Percentiles rank a stretch among this genome's conserved stretches.
These are phyloP conservation scores for Cytospora piceae DNA, from an alignment of 2,329 filamentous ascomycete genomes.

Conservation along the genomic window DNA sequence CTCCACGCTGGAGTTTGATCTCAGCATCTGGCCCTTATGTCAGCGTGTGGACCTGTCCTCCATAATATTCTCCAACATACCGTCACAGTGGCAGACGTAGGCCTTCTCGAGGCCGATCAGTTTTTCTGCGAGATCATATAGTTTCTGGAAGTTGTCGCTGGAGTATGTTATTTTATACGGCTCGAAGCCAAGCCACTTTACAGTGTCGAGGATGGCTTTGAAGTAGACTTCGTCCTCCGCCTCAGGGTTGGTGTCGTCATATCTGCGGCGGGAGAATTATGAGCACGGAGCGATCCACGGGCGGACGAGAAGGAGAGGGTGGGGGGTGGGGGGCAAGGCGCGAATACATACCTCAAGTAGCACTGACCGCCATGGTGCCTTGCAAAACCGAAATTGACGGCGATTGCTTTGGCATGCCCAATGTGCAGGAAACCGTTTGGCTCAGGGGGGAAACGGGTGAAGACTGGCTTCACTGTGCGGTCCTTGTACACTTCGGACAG, in stretches of 20 bases:
- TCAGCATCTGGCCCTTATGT: conserved; percentile 59
- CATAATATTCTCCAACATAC: not conserved
- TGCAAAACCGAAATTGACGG: conserved; percentile 95
- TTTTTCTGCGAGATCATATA: conserved; percentile 89
- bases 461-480: conserved; percentile 62
- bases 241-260: conserved; percentile 94
- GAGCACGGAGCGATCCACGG: not conserved
- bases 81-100: conserved; percentile 86
- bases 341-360: conserved; percentile 24
- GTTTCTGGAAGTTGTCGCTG: conserved; percentile 84
- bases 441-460: conserved; percentile 80
- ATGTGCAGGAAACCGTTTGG: conserved; percentile 95
- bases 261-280: conserved; percentile 66
- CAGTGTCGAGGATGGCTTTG: conserved; percentile 83
- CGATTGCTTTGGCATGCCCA: conserved; percentile 93
- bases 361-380: conserved; percentile 74
- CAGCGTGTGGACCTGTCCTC: not conserved
- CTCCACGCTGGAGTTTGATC: conserved; percentile 85
- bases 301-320: no score
- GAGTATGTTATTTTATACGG: conserved; percentile 82
- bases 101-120: conserved; percentile 71
- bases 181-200: conserved; percentile 83
- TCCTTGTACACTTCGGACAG: conserved; percentile 72
- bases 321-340: not conserved
- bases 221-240: conserved; percentile 92